Evolutionary conservation across 164 flowering plant species (phyloP).

Genomic region (Macadamia integrifolia): DNA sequence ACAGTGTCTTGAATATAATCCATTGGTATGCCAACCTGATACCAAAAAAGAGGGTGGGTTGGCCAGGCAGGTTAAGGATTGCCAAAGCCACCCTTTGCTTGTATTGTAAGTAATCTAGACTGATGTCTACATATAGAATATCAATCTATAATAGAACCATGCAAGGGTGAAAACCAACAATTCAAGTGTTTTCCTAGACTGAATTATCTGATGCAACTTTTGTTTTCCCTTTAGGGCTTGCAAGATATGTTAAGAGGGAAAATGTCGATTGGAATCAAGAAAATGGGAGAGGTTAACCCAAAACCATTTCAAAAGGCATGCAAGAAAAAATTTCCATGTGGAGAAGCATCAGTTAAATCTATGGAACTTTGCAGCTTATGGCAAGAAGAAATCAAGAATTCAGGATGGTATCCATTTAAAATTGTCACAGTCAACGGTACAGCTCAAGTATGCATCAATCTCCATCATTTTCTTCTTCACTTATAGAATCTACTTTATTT

Average conservation of each 20-base stretch:
- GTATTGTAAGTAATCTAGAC: too few species aligned
- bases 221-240: slow-evolving; percentile 30
- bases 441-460: slow-evolving; percentile 15
- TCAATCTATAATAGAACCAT: too few species aligned
- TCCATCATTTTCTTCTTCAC: not conserved
- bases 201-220: not conserved
- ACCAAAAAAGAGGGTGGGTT: too few species aligned
- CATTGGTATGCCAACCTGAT: too few species aligned
- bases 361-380: slow-evolving; percentile 28
- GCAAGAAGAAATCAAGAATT: slow-evolving; percentile 36
- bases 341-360: slow-evolving; percentile 33
- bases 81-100: too few species aligned
- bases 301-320: slow-evolving; percentile 36
- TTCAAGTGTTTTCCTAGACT: too few species aligned
- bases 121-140: too few species aligned
- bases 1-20: too few species aligned
- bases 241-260: slow-evolving; percentile 21
- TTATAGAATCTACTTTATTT: not conserved
- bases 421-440: slow-evolving; percentile 17
- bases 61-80: too few species aligned
- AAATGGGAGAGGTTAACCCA: slow-evolving; percentile 51
- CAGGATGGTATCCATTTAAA: slow-evolving; percentile 45
- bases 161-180: too few species aligned
- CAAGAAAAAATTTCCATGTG: slow-evolving; percentile 24
- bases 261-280: slow-evolving; percentile 35